Base-by-base conservation (phyloP, 169 alveolate species). In the Amoebophrya sp. region DNA sequence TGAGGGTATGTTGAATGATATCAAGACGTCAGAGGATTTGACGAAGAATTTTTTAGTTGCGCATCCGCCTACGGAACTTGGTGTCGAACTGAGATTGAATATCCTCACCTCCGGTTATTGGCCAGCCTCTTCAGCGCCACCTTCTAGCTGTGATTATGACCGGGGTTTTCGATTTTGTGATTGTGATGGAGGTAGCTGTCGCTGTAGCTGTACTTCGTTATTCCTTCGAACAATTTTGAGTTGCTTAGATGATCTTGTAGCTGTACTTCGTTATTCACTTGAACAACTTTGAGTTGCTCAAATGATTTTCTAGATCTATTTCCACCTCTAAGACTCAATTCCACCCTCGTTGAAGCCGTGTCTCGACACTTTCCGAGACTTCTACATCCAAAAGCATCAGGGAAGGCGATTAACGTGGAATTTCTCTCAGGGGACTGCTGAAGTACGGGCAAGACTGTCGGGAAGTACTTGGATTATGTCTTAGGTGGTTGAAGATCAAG, bases 1-100 rank as follows among this genome's bases (percentile, higher is more conserved):
- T 91, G 93, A 91, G 91, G 93, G 93, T 0, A 91, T 91, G 93
- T 47, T 47, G 18, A 47, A 47, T 18, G 65, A 47, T 18, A 47
- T 47, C 29, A 47, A 47, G 18, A 18, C 65, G 29, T 12, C 29
- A 6, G 65, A 47, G 29, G 65, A 47, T 12, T 18, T 47, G 65
- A 47, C 65, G 65, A 47, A 47, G 18, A 47, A 18, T 18, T 47
- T 47, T 18, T 18, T 12, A 12, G 29, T 12, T 6, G 29, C 6
- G 65, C 65, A 47, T 18, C 65, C 65, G 18, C 6, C 18, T 18
- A 47, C 65, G 29, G 18, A 47, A 12, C 65, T 47, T 18, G 18
- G 18, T 18, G 65, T 47, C 65, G 65, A 47, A 47, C 6, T 47
- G 65, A 6, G 65, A 47, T 18, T 89, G 89, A 38, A n/a, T 40